A percentile compares a stretch with the other conserved stretches of the same genome.
Evolutionary conservation across 169 alveolate species (phyloP).

Genomic region (Cytauxzoon felis): DNA sequence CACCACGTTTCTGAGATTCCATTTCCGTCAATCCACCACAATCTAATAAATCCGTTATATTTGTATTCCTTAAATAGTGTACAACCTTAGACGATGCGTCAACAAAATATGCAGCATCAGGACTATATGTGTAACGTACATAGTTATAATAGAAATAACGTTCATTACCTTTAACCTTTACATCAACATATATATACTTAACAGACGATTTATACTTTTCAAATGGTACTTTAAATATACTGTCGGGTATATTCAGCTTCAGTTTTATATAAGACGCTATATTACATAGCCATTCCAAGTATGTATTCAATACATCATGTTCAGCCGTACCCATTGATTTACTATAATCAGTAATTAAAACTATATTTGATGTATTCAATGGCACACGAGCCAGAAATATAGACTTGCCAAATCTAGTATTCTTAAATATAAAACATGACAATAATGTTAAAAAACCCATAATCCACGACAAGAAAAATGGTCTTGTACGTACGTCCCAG

Average conservation of each 20-base stretch:
- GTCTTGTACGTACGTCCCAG: constrained; percentile 73
- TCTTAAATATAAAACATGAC: constrained; percentile 26
- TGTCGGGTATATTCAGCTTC: constrained; percentile 52
- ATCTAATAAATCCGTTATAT: constrained; percentile 64
- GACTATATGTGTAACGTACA: constrained; percentile 65
- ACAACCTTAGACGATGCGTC: constrained; percentile 62
- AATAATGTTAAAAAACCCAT: constrained; percentile 46
- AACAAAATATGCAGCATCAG: constrained; percentile 56
- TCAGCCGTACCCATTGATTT: constrained; percentile 47
- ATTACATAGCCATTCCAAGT: constrained; percentile 29
- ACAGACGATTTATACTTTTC: constrained; percentile 58
- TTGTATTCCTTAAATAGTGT: constrained; percentile 55
- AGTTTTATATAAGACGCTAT: constrained; percentile 39
- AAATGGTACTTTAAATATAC: constrained; percentile 35
- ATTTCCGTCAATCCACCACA: constrained; percentile 73
- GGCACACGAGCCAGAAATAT: constrained; percentile 41
- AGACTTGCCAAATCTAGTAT: constrained; percentile 50
- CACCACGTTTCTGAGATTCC: constrained; percentile 61
- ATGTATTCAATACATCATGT: constrained; percentile 39
- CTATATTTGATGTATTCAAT: constrained; percentile 26
- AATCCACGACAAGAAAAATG: constrained; percentile 54
- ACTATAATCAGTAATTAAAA: constrained; percentile 34
- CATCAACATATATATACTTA: constrained; percentile 26
- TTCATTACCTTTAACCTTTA: constrained; percentile 7
- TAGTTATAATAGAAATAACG: constrained; percentile 55